A percentile compares a stretch with the other conserved stretches of the same genome.
Conservation (phyloP, 2,329 filamentous ascomycete genomes). For the Acrodontium crateriforme region DNA sequence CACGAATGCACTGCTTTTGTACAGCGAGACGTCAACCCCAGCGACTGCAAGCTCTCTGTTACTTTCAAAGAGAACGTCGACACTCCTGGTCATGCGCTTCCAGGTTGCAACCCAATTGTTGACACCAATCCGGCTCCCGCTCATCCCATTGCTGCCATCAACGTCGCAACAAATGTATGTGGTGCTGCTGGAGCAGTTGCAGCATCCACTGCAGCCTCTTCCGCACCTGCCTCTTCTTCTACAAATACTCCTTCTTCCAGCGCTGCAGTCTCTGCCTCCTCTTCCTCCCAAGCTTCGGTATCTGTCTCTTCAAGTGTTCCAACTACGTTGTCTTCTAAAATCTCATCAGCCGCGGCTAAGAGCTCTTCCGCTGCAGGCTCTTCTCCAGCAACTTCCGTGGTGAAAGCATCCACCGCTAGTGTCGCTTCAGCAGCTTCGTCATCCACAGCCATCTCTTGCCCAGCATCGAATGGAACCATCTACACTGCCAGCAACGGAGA, state of each 20-base stretch:
- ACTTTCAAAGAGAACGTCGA: conserved; percentile 30
- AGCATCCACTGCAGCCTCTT: conserved; percentile 6
- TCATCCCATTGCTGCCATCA: conserved; percentile 9
- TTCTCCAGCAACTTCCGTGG: too few species aligned
- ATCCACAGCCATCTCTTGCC: conserved; percentile 8
- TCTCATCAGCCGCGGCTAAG: background rate
- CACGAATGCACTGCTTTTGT: conserved; percentile 37
- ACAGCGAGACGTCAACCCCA: conserved; percentile 4
- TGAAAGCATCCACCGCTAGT: conserved; percentile 1
- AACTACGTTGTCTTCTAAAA: conserved; percentile 1
- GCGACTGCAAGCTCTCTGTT: conserved; percentile 35
- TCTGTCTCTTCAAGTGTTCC: conserved; percentile 3
- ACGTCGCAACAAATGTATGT: conserved; percentile 6
- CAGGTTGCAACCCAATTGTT: conserved; percentile 45
- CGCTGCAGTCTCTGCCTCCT: too few species aligned
- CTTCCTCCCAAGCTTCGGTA: too few species aligned
- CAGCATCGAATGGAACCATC: conserved; percentile 9
- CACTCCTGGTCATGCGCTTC: conserved; percentile 32
- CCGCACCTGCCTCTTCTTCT: conserved; percentile 2
- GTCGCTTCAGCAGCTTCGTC: conserved; percentile 2
- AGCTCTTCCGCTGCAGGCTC: background rate
- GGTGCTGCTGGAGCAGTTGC: conserved; percentile 4
- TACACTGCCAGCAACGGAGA: conserved; percentile 8
- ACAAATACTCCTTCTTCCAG: too few species aligned
- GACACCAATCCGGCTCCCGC: conserved; percentile 24